phyloP scores from a whole-genome alignment of 1,284 basidiomycete genomes.

The Ustilago cynodontis region DNA sequence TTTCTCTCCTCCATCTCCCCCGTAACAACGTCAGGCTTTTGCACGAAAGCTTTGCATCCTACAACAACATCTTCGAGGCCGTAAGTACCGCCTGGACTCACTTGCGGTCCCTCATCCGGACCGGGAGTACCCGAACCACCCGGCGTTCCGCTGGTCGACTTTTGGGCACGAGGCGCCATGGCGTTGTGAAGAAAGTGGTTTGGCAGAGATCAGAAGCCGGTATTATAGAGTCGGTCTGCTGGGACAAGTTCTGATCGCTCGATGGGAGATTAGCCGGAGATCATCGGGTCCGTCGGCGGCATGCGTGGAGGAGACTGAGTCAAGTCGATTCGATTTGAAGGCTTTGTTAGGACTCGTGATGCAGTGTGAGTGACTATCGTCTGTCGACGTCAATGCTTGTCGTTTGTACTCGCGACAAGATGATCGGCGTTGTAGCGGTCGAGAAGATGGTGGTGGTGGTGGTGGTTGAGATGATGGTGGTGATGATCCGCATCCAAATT shows the following conservation, averaged over 20 bases:
- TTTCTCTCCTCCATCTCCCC: slow-evolving; percentile 66
- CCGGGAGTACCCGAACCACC: slow-evolving; percentile 49
- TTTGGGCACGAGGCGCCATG: slow-evolving; percentile 56
- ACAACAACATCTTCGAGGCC: slow-evolving; percentile 57
- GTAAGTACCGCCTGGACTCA: slow-evolving; percentile 62
- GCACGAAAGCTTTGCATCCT: slow-evolving; percentile 66
- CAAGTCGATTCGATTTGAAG: too few relatives aligned
- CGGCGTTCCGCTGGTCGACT: slow-evolving; percentile 44
- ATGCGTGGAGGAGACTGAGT: not conserved
- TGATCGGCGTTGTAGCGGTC: too few relatives aligned
- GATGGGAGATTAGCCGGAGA: not conserved
- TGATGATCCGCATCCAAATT: slow-evolving; percentile 6
- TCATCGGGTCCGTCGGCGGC: not conserved
- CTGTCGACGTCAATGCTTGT: too few relatives aligned
- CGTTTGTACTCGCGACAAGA: too few relatives aligned
- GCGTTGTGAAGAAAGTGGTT: not conserved
- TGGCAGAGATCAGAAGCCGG: not conserved
- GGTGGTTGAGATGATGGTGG: not conserved
- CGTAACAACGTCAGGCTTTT: slow-evolving; percentile 62
- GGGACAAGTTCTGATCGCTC: not conserved
- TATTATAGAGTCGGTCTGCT: not conserved
- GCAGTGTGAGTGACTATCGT: not conserved
- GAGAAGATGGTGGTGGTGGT: not conserved
- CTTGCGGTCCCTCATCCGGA: slow-evolving; percentile 47
- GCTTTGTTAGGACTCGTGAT: too few relatives aligned